Base-by-base conservation (phyloP, 768 basidiomycete species). In the Kwoniella sp. region DNA sequence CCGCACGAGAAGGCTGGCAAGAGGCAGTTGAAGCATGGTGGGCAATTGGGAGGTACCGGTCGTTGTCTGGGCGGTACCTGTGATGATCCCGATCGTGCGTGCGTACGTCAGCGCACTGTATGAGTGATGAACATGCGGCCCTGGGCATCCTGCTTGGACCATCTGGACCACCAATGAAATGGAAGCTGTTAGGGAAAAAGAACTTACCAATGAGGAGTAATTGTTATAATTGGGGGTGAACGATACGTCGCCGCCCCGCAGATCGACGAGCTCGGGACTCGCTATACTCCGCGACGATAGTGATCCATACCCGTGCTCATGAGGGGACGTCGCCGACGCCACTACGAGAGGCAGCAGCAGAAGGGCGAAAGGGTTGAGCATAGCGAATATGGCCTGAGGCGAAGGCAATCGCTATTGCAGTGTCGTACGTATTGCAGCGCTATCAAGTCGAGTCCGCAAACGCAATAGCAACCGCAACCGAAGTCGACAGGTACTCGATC, bases 1-100 rank as follows among this genome's bases (percentile, higher is more conserved):
- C 92, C 92, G 76, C 95, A 99, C 0, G 85, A 89, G 81, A 94
- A 97, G 0, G 87, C 90, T 0, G 93, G 93, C 17, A 99, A 84
- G 60, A 92, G 84, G 79, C 95, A 99, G 81, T 99, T 98, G 84
- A 99, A 99, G 82, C 94, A 97, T 22, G 82, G 83, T 47, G 82
- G 82, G 63, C 82, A 82, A 22, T 66, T 78, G 74, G 56, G 51
- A 22, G 63, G 63, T 26, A 48, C 29, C 20, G 61, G 55, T 52
- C 62, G 55, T 57, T 51, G 41, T 45, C 41, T 31, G 11, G 62
- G 62, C 8, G 62, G 62, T 17, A 63, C 30, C 61, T 63, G n/a
- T 47, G 11, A 7, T 45, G 12, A 38, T 38, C 2, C 55, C 9
- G 1, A 28, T 13, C 15, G 30, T 17, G 41, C 4, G 7, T 25